Evolutionary conservation across 805 yeast species (phyloP), one percentile per base, ranked within the genome.

Genomic region (Candida argentea): DNA sequence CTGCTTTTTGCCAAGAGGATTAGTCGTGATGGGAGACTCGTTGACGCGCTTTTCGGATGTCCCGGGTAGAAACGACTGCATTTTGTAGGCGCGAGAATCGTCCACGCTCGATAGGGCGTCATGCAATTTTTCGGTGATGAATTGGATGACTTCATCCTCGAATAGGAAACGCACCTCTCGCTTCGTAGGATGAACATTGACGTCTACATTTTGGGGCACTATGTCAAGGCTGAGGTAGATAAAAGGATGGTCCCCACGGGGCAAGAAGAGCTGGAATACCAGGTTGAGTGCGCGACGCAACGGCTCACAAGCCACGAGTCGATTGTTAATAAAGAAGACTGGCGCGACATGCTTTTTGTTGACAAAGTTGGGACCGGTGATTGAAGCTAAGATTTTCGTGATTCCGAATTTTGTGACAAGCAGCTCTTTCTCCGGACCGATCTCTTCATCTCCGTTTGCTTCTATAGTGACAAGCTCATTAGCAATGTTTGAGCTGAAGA

Each of bases 151-250:
- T 45, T 87, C 96, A 25, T 80, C 91, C 42, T 91, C 96, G 48
- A 74, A 53, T 20, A 91, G 55, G 46, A 91, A 86, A 24, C 93
- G 51, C 2, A 91, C 96, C 43, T 89, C 96, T 33, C 89, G 67
- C 42, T 91, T 91, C 0, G 97, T 89, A 0, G 98, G 98, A 46
- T 91, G 98, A 9, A 91, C 77, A 47, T 91, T 91, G 10, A 91
- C 97, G 49, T 91, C 98, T 5, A 91, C 65, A 35, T 77, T 76
- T 19, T 54, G 55, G 1, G 95, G 82, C 14, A 65, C 58, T 2
- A 91, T 72, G 12, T 58, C 57, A n/a, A 91, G 48, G 26, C 82
- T 65, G 29, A 91, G 33, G 50, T 86, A 91, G 1, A 83, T 65
- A 46, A 91, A 91, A 0, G 94, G 79, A 38, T 66, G 72, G 28